phyloP scores from a whole-genome alignment of 176 grass and related monocot genomes.

The Zea mays region Zm-B73-REFERENCE-NAM-5.0 NC_050101.1:140545501-140546000 shows the following conservation, averaged over 20 bases:
- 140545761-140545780: neutral
- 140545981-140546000: neutral
- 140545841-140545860: no score
- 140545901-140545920: neutral
- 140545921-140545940: neutral
- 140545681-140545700: no score
- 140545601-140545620: no score
- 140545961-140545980: neutral
- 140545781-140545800: neutral
- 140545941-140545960: neutral
- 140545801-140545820: neutral
- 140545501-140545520: neutral
- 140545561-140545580: no score
- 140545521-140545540: neutral
- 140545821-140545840: neutral
- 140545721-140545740: neutral
- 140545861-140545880: neutral
- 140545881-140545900: slow-evolving; percentile 24
- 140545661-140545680: no score
- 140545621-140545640: no score
- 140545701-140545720: neutral
- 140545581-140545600: no score
- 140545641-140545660: no score
- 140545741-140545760: neutral
- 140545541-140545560: neutral